Evolutionary conservation across 768 basidiomycete species (phyloP), one percentile per base, ranked within the genome.

Genomic region (Podaxis pistillaris): DNA sequence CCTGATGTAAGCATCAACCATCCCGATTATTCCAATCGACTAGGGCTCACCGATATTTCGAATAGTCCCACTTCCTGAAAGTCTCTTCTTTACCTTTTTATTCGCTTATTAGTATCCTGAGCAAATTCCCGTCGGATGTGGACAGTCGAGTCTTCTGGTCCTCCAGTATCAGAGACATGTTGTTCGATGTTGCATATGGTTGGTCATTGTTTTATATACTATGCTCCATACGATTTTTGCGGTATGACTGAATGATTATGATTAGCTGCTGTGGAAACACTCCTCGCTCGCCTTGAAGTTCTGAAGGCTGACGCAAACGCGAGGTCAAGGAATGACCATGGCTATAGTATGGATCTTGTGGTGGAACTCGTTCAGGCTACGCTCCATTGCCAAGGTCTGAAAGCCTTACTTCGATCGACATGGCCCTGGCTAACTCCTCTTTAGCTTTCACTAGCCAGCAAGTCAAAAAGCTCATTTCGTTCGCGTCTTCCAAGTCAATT

Each of bases 51-150:
- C 77, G n/a, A 72, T 33, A 17, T 9, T 26, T 38, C 15, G 12
- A 36, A 22, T 53, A 93, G 90, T 88, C 90, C 17, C 93, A 92
- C 71, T 94, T 94, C 78, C 78, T 94, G 68, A 94, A 94, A 76
- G 90, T 90, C 28, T 88, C 91, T 2, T 87, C 84, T 2, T 79
- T 94, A 49, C 93, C 93, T 0, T 93, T 90, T 78, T 85, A 93
- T 71, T 85, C 83, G n/a, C 79, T 94, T 50, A 80, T 87, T 63
- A 89, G 88, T 63, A 80, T 92, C 58, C 70, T 94, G 63, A 83
- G 82, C 66, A 94, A 93, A 74, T 91, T 93, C 74, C 93, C 92
- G 0, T 75, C 81, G 26, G 90, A 93, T 66, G 78, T 84, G 24
- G 90, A 93, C 65, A 89, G 89, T 63, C 81, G 87, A 24, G 86